Percentiles rank a stretch among this genome's conserved stretches.
Conservation (phyloP, 441 rosid genomes). For the Rhodomyrtus psidioides region DNA sequence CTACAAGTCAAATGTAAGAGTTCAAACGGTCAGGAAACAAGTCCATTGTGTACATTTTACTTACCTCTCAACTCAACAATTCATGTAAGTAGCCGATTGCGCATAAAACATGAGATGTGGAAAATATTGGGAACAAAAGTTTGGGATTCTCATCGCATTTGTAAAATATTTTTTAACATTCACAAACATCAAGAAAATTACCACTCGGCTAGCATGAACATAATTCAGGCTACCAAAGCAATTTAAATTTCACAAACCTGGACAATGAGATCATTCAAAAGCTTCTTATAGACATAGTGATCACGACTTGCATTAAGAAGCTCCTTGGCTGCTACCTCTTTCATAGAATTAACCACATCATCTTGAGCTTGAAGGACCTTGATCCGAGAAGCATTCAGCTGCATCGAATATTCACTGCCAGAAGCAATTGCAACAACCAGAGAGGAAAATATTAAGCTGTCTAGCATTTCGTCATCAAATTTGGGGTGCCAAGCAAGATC, state of each 20-base stretch:
- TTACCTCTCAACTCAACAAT: neutral
- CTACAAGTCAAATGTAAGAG: neutral
- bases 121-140: neutral
- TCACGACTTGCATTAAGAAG: constrained; percentile 57
- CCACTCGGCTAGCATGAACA: neutral
- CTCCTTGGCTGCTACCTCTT: constrained; percentile 63
- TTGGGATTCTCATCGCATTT: neutral
- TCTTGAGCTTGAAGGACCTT: constrained; percentile 93
- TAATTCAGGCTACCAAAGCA: neutral
- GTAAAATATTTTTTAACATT: neutral
- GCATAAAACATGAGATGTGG: neutral
- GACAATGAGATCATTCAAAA: constrained; percentile 72
- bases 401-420: constrained; percentile 89
- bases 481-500: neutral
- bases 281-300: constrained; percentile 50
- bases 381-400: constrained; percentile 89
- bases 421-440: neutral
- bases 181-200: neutral
- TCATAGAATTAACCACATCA: constrained; percentile 83
- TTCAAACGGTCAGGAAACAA: neutral
- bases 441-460: neutral
- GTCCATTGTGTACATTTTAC: neutral
- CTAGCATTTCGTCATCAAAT: neutral
- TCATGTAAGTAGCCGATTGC: neutral
- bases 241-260: constrained; percentile 39